These are phyloP conservation scores for Colletotrichum paranaense DNA, from an alignment of 2,329 filamentous ascomycete genomes.

Conservation along the genomic window DNA sequence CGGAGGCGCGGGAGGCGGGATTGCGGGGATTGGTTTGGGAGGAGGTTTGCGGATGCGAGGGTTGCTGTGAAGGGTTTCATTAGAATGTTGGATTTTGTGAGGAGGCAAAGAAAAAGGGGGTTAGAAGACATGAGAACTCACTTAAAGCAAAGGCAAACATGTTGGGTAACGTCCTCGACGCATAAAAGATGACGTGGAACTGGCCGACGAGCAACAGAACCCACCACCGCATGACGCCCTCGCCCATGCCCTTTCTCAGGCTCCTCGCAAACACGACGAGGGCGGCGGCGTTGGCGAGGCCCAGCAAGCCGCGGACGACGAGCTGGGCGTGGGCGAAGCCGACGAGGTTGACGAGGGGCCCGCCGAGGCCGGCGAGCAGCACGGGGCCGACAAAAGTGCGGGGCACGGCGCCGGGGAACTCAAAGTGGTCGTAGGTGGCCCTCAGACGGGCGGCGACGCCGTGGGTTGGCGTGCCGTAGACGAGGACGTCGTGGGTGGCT, in stretches of 20 bases:
- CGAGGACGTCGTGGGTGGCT: constrained; percentile 88
- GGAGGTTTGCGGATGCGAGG: constrained; percentile 65
- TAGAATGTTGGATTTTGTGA: neutral
- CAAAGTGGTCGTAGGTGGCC: constrained; percentile 85
- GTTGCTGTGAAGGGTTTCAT: constrained; percentile 63
- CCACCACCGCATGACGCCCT: constrained; percentile 80
- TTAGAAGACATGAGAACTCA: constrained; percentile 56
- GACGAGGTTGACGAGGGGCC: constrained; percentile 71
- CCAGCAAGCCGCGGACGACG: constrained; percentile 80
- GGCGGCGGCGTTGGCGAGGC: constrained; percentile 77
- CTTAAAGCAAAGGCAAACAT: constrained; percentile 94
- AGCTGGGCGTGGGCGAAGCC: constrained; percentile 67
- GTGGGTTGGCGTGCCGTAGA: constrained; percentile 77
- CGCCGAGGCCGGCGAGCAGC: constrained; percentile 77
- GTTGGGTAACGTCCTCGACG: constrained; percentile 91
- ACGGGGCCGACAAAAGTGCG: constrained; percentile 89
- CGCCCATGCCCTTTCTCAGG: constrained; percentile 76
- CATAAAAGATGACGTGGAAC: constrained; percentile 94
- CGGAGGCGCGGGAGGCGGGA: constrained; percentile 59
- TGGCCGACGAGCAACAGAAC: constrained; percentile 81
- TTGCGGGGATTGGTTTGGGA: constrained; percentile 46
- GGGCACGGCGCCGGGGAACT: constrained; percentile 91
- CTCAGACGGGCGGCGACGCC: constrained; percentile 66
- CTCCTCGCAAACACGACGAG: constrained; percentile 74
- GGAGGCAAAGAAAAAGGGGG: neutral